Evolutionary conservation across 1,139 yeast genomes (phyloP), one percentile per base, ranked within the genome.

Genomic region (Hyphopichia fennica): DNA sequence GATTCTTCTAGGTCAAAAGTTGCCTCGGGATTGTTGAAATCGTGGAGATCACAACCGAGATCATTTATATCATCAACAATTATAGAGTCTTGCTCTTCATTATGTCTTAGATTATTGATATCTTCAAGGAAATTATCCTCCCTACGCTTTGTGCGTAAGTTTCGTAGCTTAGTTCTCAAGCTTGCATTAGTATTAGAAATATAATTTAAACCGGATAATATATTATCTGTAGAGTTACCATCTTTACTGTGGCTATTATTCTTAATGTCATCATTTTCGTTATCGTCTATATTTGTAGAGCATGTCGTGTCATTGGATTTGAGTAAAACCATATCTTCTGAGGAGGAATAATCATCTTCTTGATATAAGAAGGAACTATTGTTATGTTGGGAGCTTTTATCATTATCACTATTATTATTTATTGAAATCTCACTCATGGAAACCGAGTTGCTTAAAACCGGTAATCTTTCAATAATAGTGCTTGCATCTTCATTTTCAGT

Each of bases 41-140:
- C 44, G 16, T 53, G 56, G n/a, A 45, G 40, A 17, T 41, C 50
- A 35, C 47, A 45, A 15, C 45, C 48, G 22, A 45, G 19, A 39
- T 54, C 54, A 30, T 45, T 46, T n/a, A 51, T 32, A 34, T 52
- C 46, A 29, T 51, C 50, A 10, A 44, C 33, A 19, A 44, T 45
- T 23, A 48, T 44, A 16, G 20, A 31, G 20, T 17, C 20, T 3
- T 44, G 40, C 5, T 44, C 53, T 39, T 66, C 71, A 42, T 69
- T 69, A 41, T 68, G 74, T 32, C 72, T 48, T 40, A 69, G 45
- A 46, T 69, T 69, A 41, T 58, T 56, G 35, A 67, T 50, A 38
- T 66, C 62, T 11, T 50, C 54, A 14, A 64, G 52, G 43, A 65
- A 65, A 5, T 40, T 40, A 18, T 49, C 52, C 18, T 50, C 49